phyloP scores from a whole-genome alignment of 768 basidiomycete genomes.

The Panellus pusillus region DNA sequence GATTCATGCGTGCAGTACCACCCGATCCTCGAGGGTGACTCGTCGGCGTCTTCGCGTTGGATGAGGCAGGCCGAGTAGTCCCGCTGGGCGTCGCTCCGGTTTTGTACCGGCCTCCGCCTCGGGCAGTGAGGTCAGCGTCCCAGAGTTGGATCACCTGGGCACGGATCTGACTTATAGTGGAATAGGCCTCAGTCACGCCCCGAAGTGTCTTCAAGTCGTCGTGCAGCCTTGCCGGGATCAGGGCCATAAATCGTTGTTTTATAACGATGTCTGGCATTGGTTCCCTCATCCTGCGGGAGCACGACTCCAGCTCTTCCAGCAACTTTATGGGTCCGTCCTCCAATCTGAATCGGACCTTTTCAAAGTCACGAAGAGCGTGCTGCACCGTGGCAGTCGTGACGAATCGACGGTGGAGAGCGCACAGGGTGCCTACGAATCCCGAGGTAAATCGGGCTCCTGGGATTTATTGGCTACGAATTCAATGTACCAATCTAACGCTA shows the following conservation, averaged over 20 bases:
- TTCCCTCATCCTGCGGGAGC: neutral
- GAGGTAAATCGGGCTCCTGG: neutral
- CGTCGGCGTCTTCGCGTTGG: no score
- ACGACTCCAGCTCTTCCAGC: neutral
- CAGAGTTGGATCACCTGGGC: neutral
- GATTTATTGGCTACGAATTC: neutral
- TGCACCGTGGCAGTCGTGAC: neutral
- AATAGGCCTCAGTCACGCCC: neutral
- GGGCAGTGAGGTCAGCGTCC: neutral
- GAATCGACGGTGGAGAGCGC: neutral
- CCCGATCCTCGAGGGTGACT: no score
- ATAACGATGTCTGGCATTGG: neutral
- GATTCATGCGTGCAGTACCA: no score
- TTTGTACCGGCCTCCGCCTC: no score
- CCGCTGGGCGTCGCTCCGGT: no score
- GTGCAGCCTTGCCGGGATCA: neutral
- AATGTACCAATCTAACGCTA: neutral
- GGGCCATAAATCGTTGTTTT: neutral
- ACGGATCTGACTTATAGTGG: neutral
- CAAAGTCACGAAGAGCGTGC: neutral
- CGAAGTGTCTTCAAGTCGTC: neutral
- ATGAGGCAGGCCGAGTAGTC: no score
- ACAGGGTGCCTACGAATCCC: neutral
- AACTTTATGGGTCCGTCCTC: neutral
- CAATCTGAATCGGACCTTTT: neutral